phyloP scores from a whole-genome alignment of 2,329 filamentous ascomycete genomes.

The Aspergillus jensenii region DNA sequence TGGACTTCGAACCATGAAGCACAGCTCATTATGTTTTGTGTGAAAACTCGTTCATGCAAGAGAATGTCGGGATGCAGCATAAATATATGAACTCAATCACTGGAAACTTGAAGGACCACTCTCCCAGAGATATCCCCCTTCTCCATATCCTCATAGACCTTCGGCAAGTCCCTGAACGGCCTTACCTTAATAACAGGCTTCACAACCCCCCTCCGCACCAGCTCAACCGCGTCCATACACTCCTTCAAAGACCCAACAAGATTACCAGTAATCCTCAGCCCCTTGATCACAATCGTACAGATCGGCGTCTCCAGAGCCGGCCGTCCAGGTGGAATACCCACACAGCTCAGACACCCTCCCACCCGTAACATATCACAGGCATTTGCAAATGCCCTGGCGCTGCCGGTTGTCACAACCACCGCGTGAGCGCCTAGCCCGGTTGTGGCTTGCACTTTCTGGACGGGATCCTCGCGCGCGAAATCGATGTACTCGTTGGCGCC shows the following conservation, averaged over 20 bases:
- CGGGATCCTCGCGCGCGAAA: conserved; percentile 36
- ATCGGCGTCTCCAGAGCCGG: conserved; percentile 43
- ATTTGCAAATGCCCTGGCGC: conserved; percentile 41
- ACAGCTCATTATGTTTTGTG: too few relatives aligned
- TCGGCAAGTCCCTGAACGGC: conserved; percentile 43
- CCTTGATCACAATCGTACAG: conserved; percentile 47
- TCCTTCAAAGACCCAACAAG: conserved; percentile 48
- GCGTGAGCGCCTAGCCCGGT: conserved; percentile 43
- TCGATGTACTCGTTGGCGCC: conserved; percentile 45
- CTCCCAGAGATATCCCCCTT: conserved; percentile 45
- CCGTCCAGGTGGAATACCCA: conserved; percentile 45
- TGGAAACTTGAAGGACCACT: conserved; percentile 35
- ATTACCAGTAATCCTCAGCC: conserved; percentile 45
- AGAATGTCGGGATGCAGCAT: too few relatives aligned
- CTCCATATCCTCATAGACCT: conserved; percentile 47
- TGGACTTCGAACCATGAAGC: too few relatives aligned
- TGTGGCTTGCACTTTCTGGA: conserved; percentile 34
- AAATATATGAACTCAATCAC: too few relatives aligned
- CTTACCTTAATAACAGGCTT: conserved; percentile 44
- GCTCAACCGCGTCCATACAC: conserved; percentile 47
- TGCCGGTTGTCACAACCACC: conserved; percentile 45
- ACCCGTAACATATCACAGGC: conserved; percentile 47
- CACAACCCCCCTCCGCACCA: conserved; percentile 43
- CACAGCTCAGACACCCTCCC: conserved; percentile 45
- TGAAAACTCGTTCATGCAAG: too few relatives aligned